Percentiles rank a stretch among this genome's conserved stretches.
Conservation (phyloP, 2,329 filamentous ascomycete genomes). For the Xylaria sp. region DNA sequence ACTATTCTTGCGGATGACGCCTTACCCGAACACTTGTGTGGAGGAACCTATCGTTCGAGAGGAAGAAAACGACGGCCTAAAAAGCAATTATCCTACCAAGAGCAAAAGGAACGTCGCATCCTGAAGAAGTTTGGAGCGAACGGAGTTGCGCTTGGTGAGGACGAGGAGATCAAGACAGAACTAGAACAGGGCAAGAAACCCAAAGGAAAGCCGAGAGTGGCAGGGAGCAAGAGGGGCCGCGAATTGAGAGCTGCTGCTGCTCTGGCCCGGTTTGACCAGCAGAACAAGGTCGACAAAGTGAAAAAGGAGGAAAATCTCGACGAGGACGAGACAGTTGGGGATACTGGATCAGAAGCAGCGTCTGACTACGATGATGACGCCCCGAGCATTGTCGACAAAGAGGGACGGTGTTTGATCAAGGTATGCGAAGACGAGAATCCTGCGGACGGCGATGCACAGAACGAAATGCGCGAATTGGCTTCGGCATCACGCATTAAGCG, state of each 20-base stretch:
- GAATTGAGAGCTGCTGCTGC: constrained; percentile 82
- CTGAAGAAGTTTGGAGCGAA: constrained; percentile 80
- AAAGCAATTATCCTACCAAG: constrained; percentile 71
- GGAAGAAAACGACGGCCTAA: constrained; percentile 67
- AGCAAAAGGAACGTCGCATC: constrained; percentile 77
- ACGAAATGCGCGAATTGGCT: constrained; percentile 75
- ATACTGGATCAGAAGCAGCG: constrained; percentile 55
- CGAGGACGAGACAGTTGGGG: constrained; percentile 49
- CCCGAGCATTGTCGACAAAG: constrained; percentile 70
- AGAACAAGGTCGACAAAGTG: constrained; percentile 63
- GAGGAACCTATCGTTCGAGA: constrained; percentile 77
- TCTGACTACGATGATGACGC: constrained; percentile 62
- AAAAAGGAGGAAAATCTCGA: constrained; percentile 51
- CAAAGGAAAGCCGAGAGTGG: constrained; percentile 76
- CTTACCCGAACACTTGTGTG: constrained; percentile 79
- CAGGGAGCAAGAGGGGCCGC: constrained; percentile 77
- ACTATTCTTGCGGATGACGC: constrained; percentile 64
- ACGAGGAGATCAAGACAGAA: constrained; percentile 72
- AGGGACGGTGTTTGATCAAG: constrained; percentile 75
- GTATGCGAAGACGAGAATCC: constrained; percentile 77
- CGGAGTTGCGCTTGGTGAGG: constrained; percentile 75
- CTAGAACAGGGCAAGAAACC: constrained; percentile 74
- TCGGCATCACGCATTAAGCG: constrained; percentile 46
- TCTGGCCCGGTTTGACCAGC: constrained; percentile 74
- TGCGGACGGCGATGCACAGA: constrained; percentile 66